These are phyloP conservation scores for Annona squamosa DNA, from an alignment of 164 flowering plant species.

Conservation along the genomic window DNA sequence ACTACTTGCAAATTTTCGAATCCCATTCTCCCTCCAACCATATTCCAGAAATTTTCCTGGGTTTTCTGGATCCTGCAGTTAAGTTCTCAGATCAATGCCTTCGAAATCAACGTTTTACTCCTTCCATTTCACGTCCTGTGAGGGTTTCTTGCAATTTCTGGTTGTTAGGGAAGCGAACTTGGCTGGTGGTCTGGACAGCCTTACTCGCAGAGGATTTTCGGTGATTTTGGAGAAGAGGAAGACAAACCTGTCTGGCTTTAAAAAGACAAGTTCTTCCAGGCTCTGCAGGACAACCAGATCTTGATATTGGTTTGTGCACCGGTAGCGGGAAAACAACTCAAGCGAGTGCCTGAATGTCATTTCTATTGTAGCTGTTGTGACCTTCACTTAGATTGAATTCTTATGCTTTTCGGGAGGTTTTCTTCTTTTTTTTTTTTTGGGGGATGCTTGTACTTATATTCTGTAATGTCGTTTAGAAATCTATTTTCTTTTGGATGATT, in stretches of 20 bases:
- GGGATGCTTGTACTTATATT: no score
- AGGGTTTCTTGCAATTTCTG: slow-evolving; percentile 17
- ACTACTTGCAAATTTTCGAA: no score
- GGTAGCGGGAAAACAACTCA: slow-evolving; percentile 99
- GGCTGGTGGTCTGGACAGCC: slow-evolving; percentile 78
- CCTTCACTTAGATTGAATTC: neutral
- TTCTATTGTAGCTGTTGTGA: neutral
- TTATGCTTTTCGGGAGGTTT: no score
- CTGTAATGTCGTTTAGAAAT: no score
- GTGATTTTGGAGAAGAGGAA: slow-evolving; percentile 86
- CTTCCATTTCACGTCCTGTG: neutral
- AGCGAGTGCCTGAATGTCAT: slow-evolving; percentile 33
- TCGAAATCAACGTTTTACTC: neutral
- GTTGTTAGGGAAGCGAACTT: slow-evolving; percentile 90
- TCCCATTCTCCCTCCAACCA: no score
- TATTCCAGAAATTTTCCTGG: neutral
- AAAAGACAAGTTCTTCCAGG: slow-evolving; percentile 79
- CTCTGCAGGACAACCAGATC: slow-evolving; percentile 51
- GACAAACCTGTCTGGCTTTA: slow-evolving; percentile 91
- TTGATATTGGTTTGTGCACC: slow-evolving; percentile 84
- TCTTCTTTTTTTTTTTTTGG: no score
- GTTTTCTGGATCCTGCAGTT: neutral
- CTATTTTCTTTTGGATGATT: no score
- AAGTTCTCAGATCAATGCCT: neutral
- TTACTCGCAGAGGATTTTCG: slow-evolving; percentile 63